Evolutionary conservation across 1,284 basidiomycete genomes (phyloP).

Genomic region (Apiotrichum veenhuisii): DNA sequence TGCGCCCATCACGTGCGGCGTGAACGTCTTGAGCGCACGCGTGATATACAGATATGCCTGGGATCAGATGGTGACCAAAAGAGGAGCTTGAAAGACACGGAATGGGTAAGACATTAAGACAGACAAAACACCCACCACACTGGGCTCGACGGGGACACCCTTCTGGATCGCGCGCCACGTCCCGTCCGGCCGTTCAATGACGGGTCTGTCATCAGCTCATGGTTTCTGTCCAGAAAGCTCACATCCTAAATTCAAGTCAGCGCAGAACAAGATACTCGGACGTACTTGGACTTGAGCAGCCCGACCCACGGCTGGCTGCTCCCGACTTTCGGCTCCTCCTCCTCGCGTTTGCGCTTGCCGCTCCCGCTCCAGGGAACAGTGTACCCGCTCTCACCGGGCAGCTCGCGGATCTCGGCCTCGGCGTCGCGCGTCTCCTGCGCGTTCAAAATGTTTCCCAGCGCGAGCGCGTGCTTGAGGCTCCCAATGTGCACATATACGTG

Average conservation of each 20-base stretch:
- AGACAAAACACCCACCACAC: slow-evolving; percentile 44
- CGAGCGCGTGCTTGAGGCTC: slow-evolving; percentile 74
- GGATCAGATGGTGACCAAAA: no score
- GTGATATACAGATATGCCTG: slow-evolving; percentile 74
- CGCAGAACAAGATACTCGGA: slow-evolving; percentile 1
- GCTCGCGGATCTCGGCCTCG: slow-evolving; percentile 41
- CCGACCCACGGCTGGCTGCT: slow-evolving; percentile 88
- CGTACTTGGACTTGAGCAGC: slow-evolving; percentile 78
- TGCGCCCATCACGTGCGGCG: slow-evolving; percentile 71
- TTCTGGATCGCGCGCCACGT: slow-evolving; percentile 78
- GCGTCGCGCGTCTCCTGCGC: slow-evolving; percentile 52
- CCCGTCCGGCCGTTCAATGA: slow-evolving; percentile 65
- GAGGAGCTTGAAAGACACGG: no score
- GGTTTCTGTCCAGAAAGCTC: slow-evolving; percentile 13
- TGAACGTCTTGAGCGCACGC: slow-evolving; percentile 70
- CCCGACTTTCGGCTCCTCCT: slow-evolving; percentile 52
- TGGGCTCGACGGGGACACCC: slow-evolving; percentile 67
- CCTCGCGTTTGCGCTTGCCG: not conserved
- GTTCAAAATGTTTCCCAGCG: slow-evolving; percentile 62
- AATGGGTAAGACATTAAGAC: not conserved
- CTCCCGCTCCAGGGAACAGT: slow-evolving; percentile 5
- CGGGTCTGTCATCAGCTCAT: slow-evolving; percentile 58
- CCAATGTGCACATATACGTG: slow-evolving; percentile 86
- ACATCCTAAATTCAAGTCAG: slow-evolving; percentile 10
- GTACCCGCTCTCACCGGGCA: slow-evolving; percentile 29